These are phyloP conservation scores for Neofusicoccum ribis DNA, from an alignment of 2,329 filamentous ascomycete species.

Conservation along the genomic window DNA sequence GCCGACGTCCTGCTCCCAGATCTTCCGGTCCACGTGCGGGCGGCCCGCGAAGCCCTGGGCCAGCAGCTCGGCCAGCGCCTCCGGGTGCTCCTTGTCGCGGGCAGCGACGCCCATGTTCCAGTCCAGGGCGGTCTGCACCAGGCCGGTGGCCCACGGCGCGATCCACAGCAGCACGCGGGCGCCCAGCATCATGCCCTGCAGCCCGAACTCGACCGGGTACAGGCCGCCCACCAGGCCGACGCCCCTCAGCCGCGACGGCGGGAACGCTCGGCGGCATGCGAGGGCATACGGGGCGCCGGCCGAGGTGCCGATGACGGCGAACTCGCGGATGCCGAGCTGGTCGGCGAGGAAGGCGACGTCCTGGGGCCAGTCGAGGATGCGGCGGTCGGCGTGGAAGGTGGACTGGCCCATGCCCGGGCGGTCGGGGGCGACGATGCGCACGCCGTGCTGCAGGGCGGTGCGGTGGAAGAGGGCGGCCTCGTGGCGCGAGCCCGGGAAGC, in stretches of 20 bases:
- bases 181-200: constrained; percentile 30
- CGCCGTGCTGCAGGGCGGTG: constrained; percentile 33
- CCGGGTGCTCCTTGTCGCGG: constrained; percentile 27
- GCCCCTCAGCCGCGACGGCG: constrained; percentile 30
- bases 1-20: constrained; percentile 24
- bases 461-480: constrained; percentile 42
- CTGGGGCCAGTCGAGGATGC: constrained; percentile 43
- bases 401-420: constrained; percentile 48
- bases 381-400: constrained; percentile 38
- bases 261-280: constrained; percentile 46
- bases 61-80: constrained; percentile 30
- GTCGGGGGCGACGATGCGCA: constrained; percentile 46
- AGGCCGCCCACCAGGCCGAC: constrained; percentile 30
- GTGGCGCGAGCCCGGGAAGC: constrained; percentile 46
- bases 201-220: constrained; percentile 30
- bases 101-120: constrained; percentile 29
- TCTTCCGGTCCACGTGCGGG: constrained; percentile 27
- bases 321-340: constrained; percentile 43
- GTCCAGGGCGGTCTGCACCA: constrained; percentile 24
- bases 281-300: constrained; percentile 52
- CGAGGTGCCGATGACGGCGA: constrained; percentile 47
- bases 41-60: constrained; percentile 26
- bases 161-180: constrained; percentile 28
- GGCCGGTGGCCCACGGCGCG: constrained; percentile 27
- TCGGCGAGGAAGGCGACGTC: constrained; percentile 45